These are phyloP conservation scores for Heterobasidion annosum DNA, from an alignment of 1,284 basidiomycete genomes.

Conservation along the genomic window DNA sequence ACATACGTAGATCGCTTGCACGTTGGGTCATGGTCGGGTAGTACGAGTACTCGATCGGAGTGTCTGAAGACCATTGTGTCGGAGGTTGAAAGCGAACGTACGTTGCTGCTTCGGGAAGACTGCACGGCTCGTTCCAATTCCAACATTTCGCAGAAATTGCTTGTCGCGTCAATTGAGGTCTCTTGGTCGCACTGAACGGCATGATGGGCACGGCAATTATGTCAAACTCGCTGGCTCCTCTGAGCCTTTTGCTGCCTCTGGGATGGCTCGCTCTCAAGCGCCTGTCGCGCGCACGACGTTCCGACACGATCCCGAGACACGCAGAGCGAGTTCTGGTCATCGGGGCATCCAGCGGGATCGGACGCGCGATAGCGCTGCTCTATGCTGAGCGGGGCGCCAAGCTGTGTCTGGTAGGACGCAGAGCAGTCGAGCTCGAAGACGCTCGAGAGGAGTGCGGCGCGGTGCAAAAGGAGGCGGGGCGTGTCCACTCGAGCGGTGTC, in stretches of 20 bases:
- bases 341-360: constrained; percentile 82
- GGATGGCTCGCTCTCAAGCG: background rate
- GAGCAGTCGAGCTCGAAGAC: constrained; percentile 44
- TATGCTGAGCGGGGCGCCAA: constrained; percentile 72
- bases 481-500: constrained; percentile 20
- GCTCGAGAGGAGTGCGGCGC: constrained; percentile 57
- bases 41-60: too few species aligned
- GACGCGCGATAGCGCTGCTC: constrained; percentile 59
- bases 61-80: too few species aligned
- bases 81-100: too few species aligned
- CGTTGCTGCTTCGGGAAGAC: too few species aligned
- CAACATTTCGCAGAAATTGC: too few species aligned
- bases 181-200: background rate
- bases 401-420: constrained; percentile 72
- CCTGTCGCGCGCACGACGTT: background rate
- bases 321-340: constrained; percentile 73
- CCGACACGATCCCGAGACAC: background rate
- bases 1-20: too few species aligned
- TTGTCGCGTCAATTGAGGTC: background rate
- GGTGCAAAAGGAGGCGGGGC: background rate
- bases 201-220: background rate
- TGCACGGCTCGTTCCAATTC: too few species aligned
- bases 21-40: too few species aligned
- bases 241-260: background rate
- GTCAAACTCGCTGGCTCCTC: background rate